A percentile compares a stretch with the other conserved stretches of the same genome.
phyloP scores from a whole-genome alignment of 805 yeast species.

The Naumovozyma baii region DNA sequence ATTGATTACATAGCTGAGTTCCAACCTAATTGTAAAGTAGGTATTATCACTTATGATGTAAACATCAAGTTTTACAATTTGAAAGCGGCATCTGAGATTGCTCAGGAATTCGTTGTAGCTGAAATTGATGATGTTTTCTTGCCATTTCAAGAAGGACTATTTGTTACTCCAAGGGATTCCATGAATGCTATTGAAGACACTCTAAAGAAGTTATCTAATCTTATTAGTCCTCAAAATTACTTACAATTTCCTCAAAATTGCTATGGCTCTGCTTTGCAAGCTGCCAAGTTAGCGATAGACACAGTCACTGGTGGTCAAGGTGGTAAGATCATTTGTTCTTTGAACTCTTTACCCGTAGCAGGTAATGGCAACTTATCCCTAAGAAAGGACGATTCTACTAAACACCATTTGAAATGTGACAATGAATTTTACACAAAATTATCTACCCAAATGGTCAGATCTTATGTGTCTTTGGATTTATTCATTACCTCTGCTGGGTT shows the following conservation, averaged over 20 bases:
- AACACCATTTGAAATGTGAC: slow-evolving; percentile 47
- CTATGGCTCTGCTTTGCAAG: slow-evolving; percentile 68
- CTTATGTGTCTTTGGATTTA: slow-evolving; percentile 67
- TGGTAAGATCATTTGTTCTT: slow-evolving; percentile 67
- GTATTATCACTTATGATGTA: slow-evolving; percentile 69
- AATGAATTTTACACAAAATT: slow-evolving; percentile 53
- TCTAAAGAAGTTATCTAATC: slow-evolving; percentile 39
- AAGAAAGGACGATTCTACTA: slow-evolving; percentile 34
- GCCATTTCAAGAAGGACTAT: slow-evolving; percentile 70
- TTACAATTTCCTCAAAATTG: slow-evolving; percentile 45
- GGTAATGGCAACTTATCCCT: slow-evolving; percentile 66
- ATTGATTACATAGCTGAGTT: slow-evolving; percentile 30
- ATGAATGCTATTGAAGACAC: slow-evolving; percentile 56
- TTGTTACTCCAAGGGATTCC: slow-evolving; percentile 68
- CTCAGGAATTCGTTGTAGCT: slow-evolving; percentile 50
- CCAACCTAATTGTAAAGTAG: slow-evolving; percentile 42
- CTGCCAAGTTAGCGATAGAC: slow-evolving; percentile 53
- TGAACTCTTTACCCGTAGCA: slow-evolving; percentile 64
- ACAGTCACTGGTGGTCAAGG: slow-evolving; percentile 49
- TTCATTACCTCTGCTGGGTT: slow-evolving; percentile 56
- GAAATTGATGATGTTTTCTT: slow-evolving; percentile 55
- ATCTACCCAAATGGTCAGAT: slow-evolving; percentile 44
- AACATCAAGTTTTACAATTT: slow-evolving; percentile 65
- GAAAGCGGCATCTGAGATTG: slow-evolving; percentile 42
- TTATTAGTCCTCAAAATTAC: slow-evolving; percentile 27